phyloP scores from a whole-genome alignment of 1,284 basidiomycete species.

The Malassezia sp. region DNA sequence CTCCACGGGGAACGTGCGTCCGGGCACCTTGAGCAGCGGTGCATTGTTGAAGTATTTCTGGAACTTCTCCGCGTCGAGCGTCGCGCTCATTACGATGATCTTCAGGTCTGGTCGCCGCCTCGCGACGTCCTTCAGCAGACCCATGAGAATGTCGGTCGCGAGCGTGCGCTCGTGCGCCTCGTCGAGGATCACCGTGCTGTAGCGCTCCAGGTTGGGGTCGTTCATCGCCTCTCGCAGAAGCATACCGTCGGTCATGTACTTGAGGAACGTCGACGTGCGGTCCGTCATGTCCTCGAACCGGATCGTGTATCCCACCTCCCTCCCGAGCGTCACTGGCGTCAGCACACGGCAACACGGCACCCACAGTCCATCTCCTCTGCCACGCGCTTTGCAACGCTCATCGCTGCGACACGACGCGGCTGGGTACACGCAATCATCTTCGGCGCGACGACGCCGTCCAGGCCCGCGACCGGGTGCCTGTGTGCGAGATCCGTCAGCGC shows the following conservation, averaged over 20 bases:
- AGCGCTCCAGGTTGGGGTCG: slow-evolving; percentile 74
- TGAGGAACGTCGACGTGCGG: slow-evolving; percentile 28
- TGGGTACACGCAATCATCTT: slow-evolving; percentile 95
- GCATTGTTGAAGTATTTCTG: slow-evolving; percentile 87
- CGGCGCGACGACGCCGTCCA: slow-evolving; percentile 53
- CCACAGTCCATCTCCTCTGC: slow-evolving; percentile 98
- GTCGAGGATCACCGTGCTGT: slow-evolving; percentile 94
- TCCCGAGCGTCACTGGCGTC: slow-evolving; percentile 79
- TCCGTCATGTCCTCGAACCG: slow-evolving; percentile 94
- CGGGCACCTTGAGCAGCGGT: slow-evolving; percentile 88
- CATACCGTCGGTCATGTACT: slow-evolving; percentile 99
- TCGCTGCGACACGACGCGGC: slow-evolving; percentile 89
- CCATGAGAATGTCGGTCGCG: slow-evolving; percentile 97
- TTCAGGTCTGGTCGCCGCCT: slow-evolving; percentile 78
- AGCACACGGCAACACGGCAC: too few relatives aligned
- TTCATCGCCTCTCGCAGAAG: slow-evolving; percentile 88
- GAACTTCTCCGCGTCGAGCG: slow-evolving; percentile 91
- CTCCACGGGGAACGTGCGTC: slow-evolving; percentile 90
- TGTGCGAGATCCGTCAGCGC: slow-evolving; percentile 84
- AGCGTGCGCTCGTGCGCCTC: slow-evolving; percentile 97
- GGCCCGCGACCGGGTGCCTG: slow-evolving; percentile 39
- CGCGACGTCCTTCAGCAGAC: slow-evolving; percentile 64
- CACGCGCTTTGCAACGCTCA: slow-evolving; percentile 96
- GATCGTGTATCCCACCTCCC: slow-evolving; percentile 94
- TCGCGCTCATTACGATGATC: slow-evolving; percentile 97